These are phyloP conservation scores for Fremontodendron californicum DNA, from an alignment of 345 rosid species.

Conservation along the genomic window DNA sequence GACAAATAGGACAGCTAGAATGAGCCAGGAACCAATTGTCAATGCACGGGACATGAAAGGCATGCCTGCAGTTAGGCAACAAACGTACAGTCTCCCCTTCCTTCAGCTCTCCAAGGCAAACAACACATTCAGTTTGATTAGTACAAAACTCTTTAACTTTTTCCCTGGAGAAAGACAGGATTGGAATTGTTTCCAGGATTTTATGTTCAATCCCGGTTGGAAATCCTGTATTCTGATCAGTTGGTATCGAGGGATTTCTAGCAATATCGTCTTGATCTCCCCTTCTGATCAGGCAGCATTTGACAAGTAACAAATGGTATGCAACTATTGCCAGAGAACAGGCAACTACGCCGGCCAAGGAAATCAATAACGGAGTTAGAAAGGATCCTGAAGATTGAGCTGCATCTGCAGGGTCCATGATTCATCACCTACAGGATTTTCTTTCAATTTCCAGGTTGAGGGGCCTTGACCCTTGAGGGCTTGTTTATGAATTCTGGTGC, in stretches of 20 bases:
- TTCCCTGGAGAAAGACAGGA: slow-evolving; percentile 22
- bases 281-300: slow-evolving; percentile 21
- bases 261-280: background rate
- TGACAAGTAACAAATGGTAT: slow-evolving; percentile 36
- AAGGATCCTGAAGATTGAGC: slow-evolving; percentile 10
- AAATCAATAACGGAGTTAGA: slow-evolving; percentile 38
- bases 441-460: background rate
- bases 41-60: slow-evolving; percentile 66
- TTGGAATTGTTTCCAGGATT: slow-evolving; percentile 38
- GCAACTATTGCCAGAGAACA: slow-evolving; percentile 22
- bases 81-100: slow-evolving; percentile 52
- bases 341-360: slow-evolving; percentile 29
- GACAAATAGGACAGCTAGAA: slow-evolving; percentile 61
- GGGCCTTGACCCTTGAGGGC: background rate
- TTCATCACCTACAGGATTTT: background rate
- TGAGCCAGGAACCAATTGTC: slow-evolving; percentile 66
- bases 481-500: background rate
- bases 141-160: background rate
- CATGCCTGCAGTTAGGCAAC: slow-evolving; percentile 64
- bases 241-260: background rate
- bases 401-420: slow-evolving; percentile 16
- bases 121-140: slow-evolving; percentile 42
- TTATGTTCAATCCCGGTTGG: slow-evolving; percentile 31
- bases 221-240: background rate
- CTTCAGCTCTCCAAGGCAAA: slow-evolving; percentile 48